Percentiles rank a stretch among this genome's conserved stretches.
phyloP scores from a whole-genome alignment of 352 stramenopile genomes.

The Globisporangium middletonii region DNA sequence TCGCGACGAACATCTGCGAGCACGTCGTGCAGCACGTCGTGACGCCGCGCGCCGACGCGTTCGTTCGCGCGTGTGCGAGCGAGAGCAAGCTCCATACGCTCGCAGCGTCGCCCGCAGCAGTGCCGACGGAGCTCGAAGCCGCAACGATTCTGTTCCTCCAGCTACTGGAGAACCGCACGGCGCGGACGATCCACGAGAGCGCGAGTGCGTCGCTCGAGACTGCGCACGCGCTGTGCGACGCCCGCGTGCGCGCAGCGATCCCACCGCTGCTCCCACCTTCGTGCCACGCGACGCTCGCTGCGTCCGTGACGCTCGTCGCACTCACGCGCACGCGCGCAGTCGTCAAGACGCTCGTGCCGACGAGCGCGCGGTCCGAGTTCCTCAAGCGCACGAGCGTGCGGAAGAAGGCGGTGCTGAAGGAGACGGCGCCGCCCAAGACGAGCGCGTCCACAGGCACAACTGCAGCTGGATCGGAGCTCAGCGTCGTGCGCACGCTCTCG shows the following conservation, averaged over 20 bases:
- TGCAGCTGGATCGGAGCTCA: no score
- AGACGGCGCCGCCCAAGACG: slow-evolving; percentile 6
- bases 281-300: slow-evolving; percentile 28
- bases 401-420: slow-evolving; percentile 41
- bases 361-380: slow-evolving; percentile 44
- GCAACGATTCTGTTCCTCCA: slow-evolving; percentile 25
- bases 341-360: slow-evolving; percentile 29
- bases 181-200: slow-evolving; percentile 21
- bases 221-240: slow-evolving; percentile 24
- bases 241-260: slow-evolving; percentile 25
- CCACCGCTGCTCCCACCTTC: slow-evolving; percentile 30
- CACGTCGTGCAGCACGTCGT: slow-evolving; percentile 42
- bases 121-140: slow-evolving; percentile 1
- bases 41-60: slow-evolving; percentile 26
- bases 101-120: slow-evolving; percentile 5
- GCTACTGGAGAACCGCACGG: slow-evolving; percentile 29
- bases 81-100: slow-evolving; percentile 15
- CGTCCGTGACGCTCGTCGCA: slow-evolving; percentile 27
- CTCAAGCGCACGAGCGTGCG: slow-evolving; percentile 33
- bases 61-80: slow-evolving; percentile 31
- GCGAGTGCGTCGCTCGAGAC: slow-evolving; percentile 21
- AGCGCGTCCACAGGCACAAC: no score
- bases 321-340: slow-evolving; percentile 23
- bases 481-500: slow-evolving; percentile 8
- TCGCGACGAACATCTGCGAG: slow-evolving; percentile 57